Evolutionary conservation across 108 stramenopile genomes (phyloP), one percentile per base, ranked within the genome.

Genomic region (Skeletonema menzelii): DNA sequence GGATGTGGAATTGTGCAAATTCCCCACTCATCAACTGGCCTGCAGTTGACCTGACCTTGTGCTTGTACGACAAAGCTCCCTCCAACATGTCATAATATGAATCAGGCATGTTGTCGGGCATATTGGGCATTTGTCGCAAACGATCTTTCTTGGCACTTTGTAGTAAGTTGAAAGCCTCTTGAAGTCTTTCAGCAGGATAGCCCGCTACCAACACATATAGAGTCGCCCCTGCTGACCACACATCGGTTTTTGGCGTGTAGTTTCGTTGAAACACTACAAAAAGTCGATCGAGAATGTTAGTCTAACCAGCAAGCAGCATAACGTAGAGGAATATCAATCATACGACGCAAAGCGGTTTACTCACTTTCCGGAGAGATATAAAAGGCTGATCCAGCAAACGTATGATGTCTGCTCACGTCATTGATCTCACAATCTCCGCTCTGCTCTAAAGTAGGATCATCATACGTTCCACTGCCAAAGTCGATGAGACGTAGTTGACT

Each of bases 361-460:
- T n/a, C n/a, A n/a, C n/a, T 92, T 72, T 95, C 91, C 0, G 93
- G 93, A 26, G 85, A 86, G 32, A 91, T 92, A 69, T 95, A 95
- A 63, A 95, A 95, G 10, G 91, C 88, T 1, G 86, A 79, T 53
- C 93, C 93, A 8, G 91, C 91, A 74, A 91, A 95, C 4, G 93
- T 95, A 26, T 89, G 90, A 62, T 91, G 79, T 2, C 35, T 32
- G 11, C 63, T 56, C 14, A 63, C 53, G 11, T 65, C 69, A 22
- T 30, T 8, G 27, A 31, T 66, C 13, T 70, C n/a, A 14, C n/a
- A n/a, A n/a, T n/a, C n/a, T n/a, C 30, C 75, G 38, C 40, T 55
- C 53, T 28, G n/a, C 15, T 14, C 30, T 27, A 17, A 27, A 27
- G 65, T 31, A 6, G 53, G 31, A 44, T 56, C 56, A 59, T 85